phyloP scores from a whole-genome alignment of 164 flowering plant genomes.

The Liquidambar formosana region DNA sequence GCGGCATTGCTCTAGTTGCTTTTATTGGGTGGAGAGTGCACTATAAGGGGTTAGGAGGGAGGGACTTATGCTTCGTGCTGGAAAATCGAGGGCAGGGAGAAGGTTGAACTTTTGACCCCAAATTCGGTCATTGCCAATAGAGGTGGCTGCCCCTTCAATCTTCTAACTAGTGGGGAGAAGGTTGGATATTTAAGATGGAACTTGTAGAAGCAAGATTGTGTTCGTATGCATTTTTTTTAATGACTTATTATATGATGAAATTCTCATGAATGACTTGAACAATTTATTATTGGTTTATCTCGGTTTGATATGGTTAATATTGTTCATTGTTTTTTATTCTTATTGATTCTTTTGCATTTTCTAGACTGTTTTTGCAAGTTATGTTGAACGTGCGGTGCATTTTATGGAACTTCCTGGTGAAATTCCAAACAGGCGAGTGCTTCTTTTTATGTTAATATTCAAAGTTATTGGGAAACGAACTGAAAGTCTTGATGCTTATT shows the following conservation, averaged over 20 bases:
- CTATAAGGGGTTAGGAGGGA: no score
- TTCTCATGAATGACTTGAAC: not conserved
- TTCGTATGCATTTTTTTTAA: not conserved
- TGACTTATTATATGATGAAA: not conserved
- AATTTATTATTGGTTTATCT: not conserved
- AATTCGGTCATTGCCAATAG: not conserved
- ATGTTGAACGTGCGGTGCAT: constrained; percentile 82
- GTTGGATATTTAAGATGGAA: not conserved
- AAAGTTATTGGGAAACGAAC: not conserved
- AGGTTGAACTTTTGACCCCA: no score
- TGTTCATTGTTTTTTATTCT: not conserved
- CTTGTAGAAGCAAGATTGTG: not conserved
- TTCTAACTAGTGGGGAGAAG: not conserved
- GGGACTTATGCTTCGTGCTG: no score
- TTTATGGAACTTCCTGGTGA: constrained; percentile 99
- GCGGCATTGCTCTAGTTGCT: no score
- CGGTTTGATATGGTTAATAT: not conserved
- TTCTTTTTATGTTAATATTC: not conserved
- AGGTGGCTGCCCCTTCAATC: not conserved
- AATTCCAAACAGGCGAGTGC: constrained; percentile 84
- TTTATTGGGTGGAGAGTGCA: no score
- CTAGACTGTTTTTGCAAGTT: constrained; percentile 83
- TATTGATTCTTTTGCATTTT: constrained; percentile 3
- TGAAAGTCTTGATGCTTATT: no score
- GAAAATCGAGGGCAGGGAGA: no score